These are phyloP conservation scores for Lactarius pseudohatsudake DNA, from an alignment of 768 basidiomycete species.

Conservation along the genomic window DNA sequence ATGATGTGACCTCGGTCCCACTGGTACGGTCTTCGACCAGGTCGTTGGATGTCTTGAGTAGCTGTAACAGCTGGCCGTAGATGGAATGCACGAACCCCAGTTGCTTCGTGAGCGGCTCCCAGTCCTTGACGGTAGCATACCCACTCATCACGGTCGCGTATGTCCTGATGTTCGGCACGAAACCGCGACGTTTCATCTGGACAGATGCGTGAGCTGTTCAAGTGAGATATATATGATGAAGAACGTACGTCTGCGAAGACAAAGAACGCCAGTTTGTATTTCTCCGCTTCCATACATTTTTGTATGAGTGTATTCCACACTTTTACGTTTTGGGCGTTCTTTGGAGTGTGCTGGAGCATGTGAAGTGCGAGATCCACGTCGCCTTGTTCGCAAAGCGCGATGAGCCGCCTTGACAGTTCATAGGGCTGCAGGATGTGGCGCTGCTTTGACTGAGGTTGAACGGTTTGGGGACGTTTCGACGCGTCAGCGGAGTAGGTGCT, in stretches of 20 bases:
- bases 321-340: constrained; percentile 69
- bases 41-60: constrained; percentile 49
- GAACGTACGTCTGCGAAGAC: constrained; percentile 65
- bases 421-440: constrained; percentile 50
- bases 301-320: constrained; percentile 83
- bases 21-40: constrained; percentile 46
- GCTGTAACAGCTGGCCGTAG: constrained; percentile 56
- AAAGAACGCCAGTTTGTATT: constrained; percentile 59
- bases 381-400: constrained; percentile 53
- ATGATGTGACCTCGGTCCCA: constrained; percentile 30
- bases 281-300: constrained; percentile 55
- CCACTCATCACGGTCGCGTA: constrained; percentile 71
- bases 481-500: background rate
- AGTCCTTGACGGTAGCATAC: constrained; percentile 58
- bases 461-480: background rate
- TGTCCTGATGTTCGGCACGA: constrained; percentile 65
- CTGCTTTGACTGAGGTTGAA: background rate
- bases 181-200: constrained; percentile 85
- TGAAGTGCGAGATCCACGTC: constrained; percentile 62
- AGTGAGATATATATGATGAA: background rate
- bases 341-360: constrained; percentile 66
- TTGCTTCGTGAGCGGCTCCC: constrained; percentile 58
- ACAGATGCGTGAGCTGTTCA: background rate
- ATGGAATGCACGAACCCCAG: constrained; percentile 59
- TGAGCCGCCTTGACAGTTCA: constrained; percentile 57